Conservation (phyloP, 208 protist genomes). For the Entamoeba histolytica region DNA sequence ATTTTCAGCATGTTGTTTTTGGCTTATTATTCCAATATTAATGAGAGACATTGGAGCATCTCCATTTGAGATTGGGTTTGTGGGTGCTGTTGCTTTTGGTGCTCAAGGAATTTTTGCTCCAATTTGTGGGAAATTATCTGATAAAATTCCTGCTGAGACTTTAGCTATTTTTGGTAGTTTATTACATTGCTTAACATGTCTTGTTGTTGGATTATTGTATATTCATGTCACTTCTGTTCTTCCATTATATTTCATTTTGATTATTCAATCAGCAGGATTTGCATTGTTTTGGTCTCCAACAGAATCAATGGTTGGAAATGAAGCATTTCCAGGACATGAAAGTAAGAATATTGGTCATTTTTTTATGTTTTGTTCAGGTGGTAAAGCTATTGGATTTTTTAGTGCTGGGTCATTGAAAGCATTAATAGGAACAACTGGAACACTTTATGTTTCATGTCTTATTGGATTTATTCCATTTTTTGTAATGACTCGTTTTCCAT, state of each 20-base stretch:
- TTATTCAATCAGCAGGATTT: not conserved
- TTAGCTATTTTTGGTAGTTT: not conserved
- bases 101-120: not conserved
- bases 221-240: not conserved
- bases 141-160: not conserved
- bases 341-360: not conserved
- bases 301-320: not conserved
- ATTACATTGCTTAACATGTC: not conserved
- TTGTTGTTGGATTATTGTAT: not conserved
- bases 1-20: not conserved
- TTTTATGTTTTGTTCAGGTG: not conserved
- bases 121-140: not conserved
- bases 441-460: not conserved
- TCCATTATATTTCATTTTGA: not conserved
- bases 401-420: not conserved
- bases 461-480: not conserved
- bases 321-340: not conserved
- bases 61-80: not conserved
- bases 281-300: not conserved
- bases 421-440: not conserved
- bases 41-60: not conserved
- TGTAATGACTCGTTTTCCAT: not conserved
- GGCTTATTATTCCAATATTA: not conserved
- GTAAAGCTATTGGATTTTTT: not conserved
- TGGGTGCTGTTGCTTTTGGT: not conserved